Percentiles rank a stretch among this genome's conserved stretches.
Evolutionary conservation across 768 basidiomycete species (phyloP).

Genomic region (Filobasidium floriforme): DNA sequence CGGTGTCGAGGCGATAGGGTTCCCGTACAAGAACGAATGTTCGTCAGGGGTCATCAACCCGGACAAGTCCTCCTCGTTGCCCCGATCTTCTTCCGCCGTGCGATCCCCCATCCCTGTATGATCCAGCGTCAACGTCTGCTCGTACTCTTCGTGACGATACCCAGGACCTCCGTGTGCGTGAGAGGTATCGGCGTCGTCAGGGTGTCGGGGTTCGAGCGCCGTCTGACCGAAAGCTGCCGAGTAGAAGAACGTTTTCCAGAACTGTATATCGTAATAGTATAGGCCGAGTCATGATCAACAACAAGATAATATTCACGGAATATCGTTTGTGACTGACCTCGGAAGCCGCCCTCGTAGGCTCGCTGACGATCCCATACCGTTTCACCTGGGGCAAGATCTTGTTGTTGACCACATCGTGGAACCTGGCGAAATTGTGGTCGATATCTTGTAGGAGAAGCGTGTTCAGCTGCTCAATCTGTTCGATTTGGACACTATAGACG

Average conservation of each 20-base stretch:
- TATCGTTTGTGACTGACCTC: conserved; percentile 53
- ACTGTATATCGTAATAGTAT: conserved; percentile 54
- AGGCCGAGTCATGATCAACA: no score
- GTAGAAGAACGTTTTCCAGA: conserved; percentile 96
- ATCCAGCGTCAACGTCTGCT: conserved; percentile 22
- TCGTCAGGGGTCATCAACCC: conserved; percentile 49
- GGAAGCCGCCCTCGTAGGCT: conserved; percentile 81
- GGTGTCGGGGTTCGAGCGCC: conserved; percentile 63
- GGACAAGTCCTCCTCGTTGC: background rate
- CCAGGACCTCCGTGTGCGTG: conserved; percentile 16
- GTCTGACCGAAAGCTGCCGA: conserved; percentile 81
- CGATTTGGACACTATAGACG: conserved; percentile 76
- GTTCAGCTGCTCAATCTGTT: conserved; percentile 91
- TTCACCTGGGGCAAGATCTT: conserved; percentile 81
- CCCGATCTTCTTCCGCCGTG: background rate
- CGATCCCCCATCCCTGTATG: conserved; percentile 5
- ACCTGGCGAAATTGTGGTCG: conserved; percentile 85
- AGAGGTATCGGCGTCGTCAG: conserved; percentile 49
- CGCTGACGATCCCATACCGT: conserved; percentile 74
- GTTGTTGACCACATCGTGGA: conserved; percentile 74
- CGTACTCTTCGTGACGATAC: conserved; percentile 24
- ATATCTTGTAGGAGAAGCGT: conserved; percentile 88
- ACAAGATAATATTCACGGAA: background rate
- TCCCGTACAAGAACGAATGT: conserved; percentile 65
- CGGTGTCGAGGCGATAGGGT: conserved; percentile 56